A percentile compares a stretch with the other conserved stretches of the same genome.
Conservation (phyloP, 2,329 filamentous ascomycete genomes). For the Mycosphaerelloides madeirae region DNA sequence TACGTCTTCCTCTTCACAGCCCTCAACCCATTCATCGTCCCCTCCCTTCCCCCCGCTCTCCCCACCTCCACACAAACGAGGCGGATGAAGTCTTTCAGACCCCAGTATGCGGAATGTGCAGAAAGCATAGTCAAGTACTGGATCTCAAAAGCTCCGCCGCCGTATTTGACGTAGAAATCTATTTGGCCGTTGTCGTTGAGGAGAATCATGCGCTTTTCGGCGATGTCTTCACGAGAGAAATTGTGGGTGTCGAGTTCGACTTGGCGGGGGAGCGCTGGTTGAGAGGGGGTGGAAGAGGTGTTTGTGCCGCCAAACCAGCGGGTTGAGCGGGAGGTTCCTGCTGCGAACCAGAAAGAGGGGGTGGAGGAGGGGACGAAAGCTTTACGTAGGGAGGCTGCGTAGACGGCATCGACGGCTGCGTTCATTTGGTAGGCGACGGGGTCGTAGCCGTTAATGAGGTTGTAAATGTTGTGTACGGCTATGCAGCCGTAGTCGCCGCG, state of each 20-base stretch:
- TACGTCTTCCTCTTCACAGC: conserved; percentile 48
- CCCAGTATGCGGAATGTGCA: conserved; percentile 94
- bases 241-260: conserved; percentile 95
- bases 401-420: conserved; percentile 76
- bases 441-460: conserved; percentile 72
- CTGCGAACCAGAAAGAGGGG: conserved; percentile 41
- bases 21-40: conserved; percentile 50
- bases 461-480: conserved; percentile 94
- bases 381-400: conserved; percentile 69
- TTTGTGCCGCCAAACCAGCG: conserved; percentile 37
- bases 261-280: conserved; percentile 22
- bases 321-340: conserved; percentile 27
- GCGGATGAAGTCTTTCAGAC: conserved; percentile 77
- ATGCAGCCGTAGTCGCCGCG: conserved; percentile 80
- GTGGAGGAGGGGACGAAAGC: conserved; percentile 74
- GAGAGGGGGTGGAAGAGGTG: conserved; percentile 26
- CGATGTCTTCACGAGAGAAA: conserved; percentile 86
- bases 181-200: conserved; percentile 97
- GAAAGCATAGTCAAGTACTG: conserved; percentile 97
- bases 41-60: conserved; percentile 61
- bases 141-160: conserved; percentile 82
- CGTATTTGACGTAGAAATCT: conserved; percentile 80
- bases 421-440: conserved; percentile 91
- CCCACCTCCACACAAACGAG: conserved; percentile 87
- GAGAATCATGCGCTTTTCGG: conserved; percentile 78